These are phyloP conservation scores for Trametes gibbosa DNA, from an alignment of 768 basidiomycete genomes.

Conservation along the genomic window DNA sequence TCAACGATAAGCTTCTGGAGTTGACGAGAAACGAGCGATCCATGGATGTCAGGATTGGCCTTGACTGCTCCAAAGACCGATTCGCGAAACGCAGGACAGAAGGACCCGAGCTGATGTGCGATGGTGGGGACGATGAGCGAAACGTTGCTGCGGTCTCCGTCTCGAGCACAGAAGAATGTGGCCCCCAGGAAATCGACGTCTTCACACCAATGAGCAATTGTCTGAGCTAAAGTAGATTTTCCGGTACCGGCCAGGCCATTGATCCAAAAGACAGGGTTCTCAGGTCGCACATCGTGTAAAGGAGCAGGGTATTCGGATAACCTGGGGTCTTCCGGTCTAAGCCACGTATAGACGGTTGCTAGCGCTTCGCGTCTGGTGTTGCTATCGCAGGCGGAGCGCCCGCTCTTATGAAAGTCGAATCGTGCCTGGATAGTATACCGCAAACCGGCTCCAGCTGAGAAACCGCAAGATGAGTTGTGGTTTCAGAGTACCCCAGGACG, in stretches of 20 bases:
- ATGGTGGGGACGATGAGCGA: slow-evolving; percentile 17
- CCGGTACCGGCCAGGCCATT: slow-evolving; percentile 16
- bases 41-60: background rate
- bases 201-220: slow-evolving; percentile 1
- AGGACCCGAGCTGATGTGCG: slow-evolving; percentile 8
- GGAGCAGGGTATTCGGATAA: background rate
- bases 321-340: background rate
- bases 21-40: slow-evolving; percentile 1
- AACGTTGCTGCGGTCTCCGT: slow-evolving; percentile 9
- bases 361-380: background rate
- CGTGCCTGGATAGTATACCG: background rate
- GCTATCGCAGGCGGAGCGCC: background rate
- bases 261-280: slow-evolving; percentile 13
- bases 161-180: slow-evolving; percentile 17
- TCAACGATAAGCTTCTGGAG: slow-evolving; percentile 12
- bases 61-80: background rate
- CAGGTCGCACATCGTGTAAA: background rate
- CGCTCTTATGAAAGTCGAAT: background rate
- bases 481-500: background rate
- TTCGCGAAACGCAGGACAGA: background rate
- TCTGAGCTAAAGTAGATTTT: slow-evolving; percentile 13
- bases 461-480: background rate
- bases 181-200: slow-evolving; percentile 12
- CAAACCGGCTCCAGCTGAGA: background rate
- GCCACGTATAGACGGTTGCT: background rate